Percentiles rank a stretch among this genome's conserved stretches.
Evolutionary conservation across 2,329 filamentous ascomycete genomes (phyloP).

Genomic region (Nemania abortiva): DNA sequence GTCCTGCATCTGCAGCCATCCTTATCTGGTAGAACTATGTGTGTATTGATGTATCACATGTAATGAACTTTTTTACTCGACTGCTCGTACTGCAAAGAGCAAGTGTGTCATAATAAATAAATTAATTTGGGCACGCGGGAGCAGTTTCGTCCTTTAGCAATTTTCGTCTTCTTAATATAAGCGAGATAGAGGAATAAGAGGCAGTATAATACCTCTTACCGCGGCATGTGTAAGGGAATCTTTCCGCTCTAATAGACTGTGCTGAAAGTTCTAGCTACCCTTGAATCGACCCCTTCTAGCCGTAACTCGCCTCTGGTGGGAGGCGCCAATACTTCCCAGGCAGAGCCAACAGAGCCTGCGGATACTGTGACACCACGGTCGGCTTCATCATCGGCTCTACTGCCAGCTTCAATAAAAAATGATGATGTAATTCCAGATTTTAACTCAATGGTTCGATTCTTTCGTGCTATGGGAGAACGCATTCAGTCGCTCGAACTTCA

Average conservation of each 20-base stretch:
- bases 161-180: too few relatives aligned
- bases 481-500: not conserved
- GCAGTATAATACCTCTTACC: too few relatives aligned
- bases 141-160: too few relatives aligned
- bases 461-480: conserved; percentile 5
- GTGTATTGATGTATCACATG: too few relatives aligned
- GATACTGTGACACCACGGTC: not conserved
- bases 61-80: too few relatives aligned
- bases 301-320: not conserved
- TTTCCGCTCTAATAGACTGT: not conserved
- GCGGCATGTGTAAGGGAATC: not conserved
- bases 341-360: not conserved
- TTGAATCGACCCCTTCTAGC: not conserved
- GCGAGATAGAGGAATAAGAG: too few relatives aligned
- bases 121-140: too few relatives aligned
- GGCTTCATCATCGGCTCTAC: not conserved
- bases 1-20: too few relatives aligned
- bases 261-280: not conserved
- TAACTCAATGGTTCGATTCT: not conserved
- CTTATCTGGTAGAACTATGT: too few relatives aligned
- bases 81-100: too few relatives aligned
- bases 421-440: not conserved
- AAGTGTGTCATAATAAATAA: too few relatives aligned
- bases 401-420: not conserved
- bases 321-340: not conserved